These are phyloP conservation scores for Balansia obtecta DNA, from an alignment of 2,329 filamentous ascomycete genomes.

Conservation along the genomic window DNA sequence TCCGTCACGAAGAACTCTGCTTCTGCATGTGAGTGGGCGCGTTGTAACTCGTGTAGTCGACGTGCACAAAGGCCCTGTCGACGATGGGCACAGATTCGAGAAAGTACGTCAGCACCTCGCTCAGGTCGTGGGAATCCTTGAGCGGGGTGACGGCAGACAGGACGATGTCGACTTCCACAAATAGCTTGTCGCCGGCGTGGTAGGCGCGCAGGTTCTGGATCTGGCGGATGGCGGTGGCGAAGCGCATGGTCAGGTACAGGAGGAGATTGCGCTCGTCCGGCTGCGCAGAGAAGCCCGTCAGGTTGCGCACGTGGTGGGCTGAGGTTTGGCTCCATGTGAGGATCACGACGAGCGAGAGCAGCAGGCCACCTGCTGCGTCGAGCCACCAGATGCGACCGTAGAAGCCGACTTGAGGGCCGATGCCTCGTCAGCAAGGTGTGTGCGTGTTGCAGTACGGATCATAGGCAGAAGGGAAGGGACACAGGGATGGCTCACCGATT, in stretches of 20 bases:
- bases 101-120: constrained; percentile 69
- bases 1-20: constrained; percentile 11
- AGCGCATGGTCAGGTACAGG: constrained; percentile 86
- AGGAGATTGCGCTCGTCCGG: constrained; percentile 76
- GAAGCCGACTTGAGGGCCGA: constrained; percentile 45
- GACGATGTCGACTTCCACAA: constrained; percentile 72
- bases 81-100: constrained; percentile 74
- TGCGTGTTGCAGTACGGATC: neutral
- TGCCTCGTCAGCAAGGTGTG: neutral
- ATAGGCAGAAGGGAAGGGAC: neutral
- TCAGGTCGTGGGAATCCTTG: constrained; percentile 70
- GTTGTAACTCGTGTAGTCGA: constrained; percentile 51
- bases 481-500: constrained; percentile 35
- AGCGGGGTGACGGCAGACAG: constrained; percentile 64
- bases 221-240: constrained; percentile 74
- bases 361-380: constrained; percentile 64
- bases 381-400: constrained; percentile 74
- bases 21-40: constrained; percentile 45
- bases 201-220: constrained; percentile 80
- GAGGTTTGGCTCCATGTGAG: constrained; percentile 67
- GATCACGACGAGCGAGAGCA: constrained; percentile 70
- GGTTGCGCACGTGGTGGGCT: constrained; percentile 64
- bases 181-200: constrained; percentile 74
- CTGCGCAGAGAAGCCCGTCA: constrained; percentile 66
- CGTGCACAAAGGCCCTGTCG: constrained; percentile 57